A percentile compares a stretch with the other conserved stretches of the same genome.
Evolutionary conservation across 1,139 yeast genomes (phyloP).

Genomic region (Sugiyamaella japonica): DNA sequence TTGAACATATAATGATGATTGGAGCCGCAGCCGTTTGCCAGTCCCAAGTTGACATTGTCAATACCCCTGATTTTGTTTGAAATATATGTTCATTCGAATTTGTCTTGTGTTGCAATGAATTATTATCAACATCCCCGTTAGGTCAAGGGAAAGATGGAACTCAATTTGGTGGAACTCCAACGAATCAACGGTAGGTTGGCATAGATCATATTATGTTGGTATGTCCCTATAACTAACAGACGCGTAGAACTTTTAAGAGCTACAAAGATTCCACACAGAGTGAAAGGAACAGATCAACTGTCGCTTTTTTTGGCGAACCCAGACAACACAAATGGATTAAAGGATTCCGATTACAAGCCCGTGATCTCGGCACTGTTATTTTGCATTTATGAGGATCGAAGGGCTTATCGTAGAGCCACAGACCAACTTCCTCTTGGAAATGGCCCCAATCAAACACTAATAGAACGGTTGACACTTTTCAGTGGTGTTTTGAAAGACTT

Average conservation of each 20-base stretch:
- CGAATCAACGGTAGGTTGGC: background rate
- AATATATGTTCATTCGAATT: too few species aligned
- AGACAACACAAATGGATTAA: background rate
- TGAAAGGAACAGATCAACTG: constrained; percentile 2
- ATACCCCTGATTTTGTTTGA: too few species aligned
- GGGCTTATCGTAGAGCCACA: constrained; percentile 6
- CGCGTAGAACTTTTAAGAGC: constrained; percentile 1
- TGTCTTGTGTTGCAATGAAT: too few species aligned
- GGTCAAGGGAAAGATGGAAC: background rate
- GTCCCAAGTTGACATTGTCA: too few species aligned
- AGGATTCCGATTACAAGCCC: background rate
- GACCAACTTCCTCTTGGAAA: constrained; percentile 1
- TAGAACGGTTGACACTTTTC: constrained; percentile 15
- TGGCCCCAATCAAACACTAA: constrained; percentile 11
- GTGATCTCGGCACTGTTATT: constrained; percentile 1
- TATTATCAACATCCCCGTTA: background rate
- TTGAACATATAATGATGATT: too few species aligned
- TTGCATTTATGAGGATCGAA: constrained; percentile 12
- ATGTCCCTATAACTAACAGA: background rate
- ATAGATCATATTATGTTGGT: background rate
- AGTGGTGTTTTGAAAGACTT: constrained; percentile 20
- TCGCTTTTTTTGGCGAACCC: constrained; percentile 11
- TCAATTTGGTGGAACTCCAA: background rate
- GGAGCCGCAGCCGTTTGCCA: too few species aligned
- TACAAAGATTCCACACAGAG: background rate